Conservation (phyloP, 345 rosid genomes). For the Populus davidiana region DNA sequence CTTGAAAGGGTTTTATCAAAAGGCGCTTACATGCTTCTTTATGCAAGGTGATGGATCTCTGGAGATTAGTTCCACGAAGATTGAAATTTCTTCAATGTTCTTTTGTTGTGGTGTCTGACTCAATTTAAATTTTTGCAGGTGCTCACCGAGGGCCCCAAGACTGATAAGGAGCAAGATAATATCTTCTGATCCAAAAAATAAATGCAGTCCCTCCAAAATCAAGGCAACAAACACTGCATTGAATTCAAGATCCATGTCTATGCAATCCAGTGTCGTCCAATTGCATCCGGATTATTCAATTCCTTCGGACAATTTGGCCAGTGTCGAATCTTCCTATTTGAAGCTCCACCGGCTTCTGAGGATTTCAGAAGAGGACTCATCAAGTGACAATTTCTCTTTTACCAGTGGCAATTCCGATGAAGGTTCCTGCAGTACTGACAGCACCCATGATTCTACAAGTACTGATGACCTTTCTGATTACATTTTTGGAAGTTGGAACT, state of each 20-base stretch:
- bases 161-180: slow-evolving; percentile 39
- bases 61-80: background rate
- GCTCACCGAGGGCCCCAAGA: slow-evolving; percentile 70
- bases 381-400: slow-evolving; percentile 81
- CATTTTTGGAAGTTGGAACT: slow-evolving; percentile 56
- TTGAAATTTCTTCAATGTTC: background rate
- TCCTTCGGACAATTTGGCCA: slow-evolving; percentile 33
- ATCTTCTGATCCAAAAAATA: slow-evolving; percentile 30
- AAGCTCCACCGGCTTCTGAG: slow-evolving; percentile 56
- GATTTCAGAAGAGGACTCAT: slow-evolving; percentile 75
- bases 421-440: slow-evolving; percentile 83
- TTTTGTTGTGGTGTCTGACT: slow-evolving; percentile 9
- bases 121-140: slow-evolving; percentile 42
- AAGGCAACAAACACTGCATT: slow-evolving; percentile 19
- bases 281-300: slow-evolving; percentile 31
- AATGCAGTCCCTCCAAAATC: slow-evolving; percentile 20
- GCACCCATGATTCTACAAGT: slow-evolving; percentile 61
- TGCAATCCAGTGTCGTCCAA: slow-evolving; percentile 22
- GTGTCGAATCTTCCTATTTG: slow-evolving; percentile 60
- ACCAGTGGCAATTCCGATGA: slow-evolving; percentile 83
- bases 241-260: slow-evolving; percentile 34
- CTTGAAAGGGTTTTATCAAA: slow-evolving; percentile 59
- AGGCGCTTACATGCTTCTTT: slow-evolving; percentile 89
- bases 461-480: slow-evolving; percentile 73
- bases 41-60: slow-evolving; percentile 60